Evolutionary conservation across 805 yeast species (phyloP).

Genomic region (Sugiyamaella marilandica): DNA sequence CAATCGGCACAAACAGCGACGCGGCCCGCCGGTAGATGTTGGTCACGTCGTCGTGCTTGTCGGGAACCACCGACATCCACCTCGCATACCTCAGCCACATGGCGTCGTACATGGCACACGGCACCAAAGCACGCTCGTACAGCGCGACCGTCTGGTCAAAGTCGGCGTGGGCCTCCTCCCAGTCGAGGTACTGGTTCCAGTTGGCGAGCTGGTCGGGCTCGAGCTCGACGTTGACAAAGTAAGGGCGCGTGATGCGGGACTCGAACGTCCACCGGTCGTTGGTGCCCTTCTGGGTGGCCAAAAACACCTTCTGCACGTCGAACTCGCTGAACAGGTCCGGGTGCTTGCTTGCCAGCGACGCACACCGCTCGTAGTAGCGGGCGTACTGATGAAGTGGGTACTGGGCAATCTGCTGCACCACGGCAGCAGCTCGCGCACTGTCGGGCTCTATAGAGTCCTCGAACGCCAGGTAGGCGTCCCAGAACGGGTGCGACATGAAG

Average conservation of each 20-base stretch:
- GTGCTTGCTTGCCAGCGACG: constrained; percentile 11
- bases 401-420: constrained; percentile 29
- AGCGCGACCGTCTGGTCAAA: constrained; percentile 38
- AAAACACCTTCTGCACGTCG: constrained; percentile 33
- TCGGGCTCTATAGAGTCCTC: constrained; percentile 42
- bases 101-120: constrained; percentile 50
- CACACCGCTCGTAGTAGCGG: constrained; percentile 51
- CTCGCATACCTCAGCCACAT: constrained; percentile 68
- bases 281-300: constrained; percentile 47
- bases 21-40: constrained; percentile 50
- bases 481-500: constrained; percentile 70
- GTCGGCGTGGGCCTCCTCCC: constrained; percentile 39
- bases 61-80: constrained; percentile 38
- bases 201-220: constrained; percentile 41
- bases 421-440: constrained; percentile 37
- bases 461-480: constrained; percentile 74
- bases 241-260: constrained; percentile 52
- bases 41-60: constrained; percentile 34
- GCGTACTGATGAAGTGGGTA: constrained; percentile 88
- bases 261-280: constrained; percentile 73
- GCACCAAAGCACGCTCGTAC: constrained; percentile 62
- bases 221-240: constrained; percentile 51
- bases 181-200: constrained; percentile 65
- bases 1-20: constrained; percentile 31
- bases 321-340: constrained; percentile 13